Conservation (phyloP, 305 asterid species). For the Fraxinus paxiana region DNA sequence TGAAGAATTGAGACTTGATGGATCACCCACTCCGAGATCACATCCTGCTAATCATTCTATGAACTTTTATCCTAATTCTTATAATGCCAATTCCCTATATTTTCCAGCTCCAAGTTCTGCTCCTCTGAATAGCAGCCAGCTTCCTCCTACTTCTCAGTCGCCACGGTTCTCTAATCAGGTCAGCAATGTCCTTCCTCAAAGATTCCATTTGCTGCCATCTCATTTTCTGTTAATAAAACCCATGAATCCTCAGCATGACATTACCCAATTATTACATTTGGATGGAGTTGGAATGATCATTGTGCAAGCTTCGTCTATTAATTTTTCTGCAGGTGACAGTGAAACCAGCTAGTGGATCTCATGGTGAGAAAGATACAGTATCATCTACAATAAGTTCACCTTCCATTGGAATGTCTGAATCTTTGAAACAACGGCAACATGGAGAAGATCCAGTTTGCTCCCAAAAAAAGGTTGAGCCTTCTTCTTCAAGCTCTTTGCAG, state of each 20-base stretch:
- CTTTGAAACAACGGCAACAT: constrained; percentile 32
- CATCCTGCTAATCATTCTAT: constrained; percentile 51
- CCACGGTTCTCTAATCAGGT: constrained; percentile 64
- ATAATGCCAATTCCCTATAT: constrained; percentile 38
- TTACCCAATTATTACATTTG: background rate
- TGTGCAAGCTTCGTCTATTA: background rate
- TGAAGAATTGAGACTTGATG: constrained; percentile 75
- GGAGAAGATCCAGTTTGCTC: constrained; percentile 33
- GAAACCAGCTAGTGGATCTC: constrained; percentile 48
- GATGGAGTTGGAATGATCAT: constrained; percentile 5
- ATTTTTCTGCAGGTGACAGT: constrained; percentile 60
- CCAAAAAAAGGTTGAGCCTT: constrained; percentile 37
- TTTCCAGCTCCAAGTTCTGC: constrained; percentile 48
- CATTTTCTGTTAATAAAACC: background rate
- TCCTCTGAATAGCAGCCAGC: constrained; percentile 42
- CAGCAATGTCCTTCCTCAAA: constrained; percentile 10
- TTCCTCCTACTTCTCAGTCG: constrained; percentile 48
- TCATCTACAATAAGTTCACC: constrained; percentile 37
- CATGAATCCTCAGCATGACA: background rate
- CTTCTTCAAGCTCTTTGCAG: constrained; percentile 13
- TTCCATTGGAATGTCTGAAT: constrained; percentile 38
- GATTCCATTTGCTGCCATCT: constrained; percentile 14
- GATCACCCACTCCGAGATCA: constrained; percentile 52
- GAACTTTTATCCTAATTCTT: constrained; percentile 47
- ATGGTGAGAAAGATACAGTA: constrained; percentile 42